Evolutionary conservation across 371 early-diverging fungal species (phyloP).

Genomic region (Fennellomyces sp.): DNA sequence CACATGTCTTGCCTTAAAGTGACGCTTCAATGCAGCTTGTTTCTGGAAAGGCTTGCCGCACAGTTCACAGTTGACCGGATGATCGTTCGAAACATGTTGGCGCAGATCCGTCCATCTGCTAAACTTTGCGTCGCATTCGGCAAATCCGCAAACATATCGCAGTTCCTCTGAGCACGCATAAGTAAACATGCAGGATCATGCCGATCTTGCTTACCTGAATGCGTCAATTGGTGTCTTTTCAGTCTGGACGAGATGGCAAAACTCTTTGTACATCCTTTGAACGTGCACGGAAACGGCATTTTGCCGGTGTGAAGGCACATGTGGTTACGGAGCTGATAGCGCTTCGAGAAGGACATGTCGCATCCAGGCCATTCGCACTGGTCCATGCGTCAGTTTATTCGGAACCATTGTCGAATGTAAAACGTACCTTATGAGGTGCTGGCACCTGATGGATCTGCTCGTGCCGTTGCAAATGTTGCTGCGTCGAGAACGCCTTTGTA

Average conservation of each 20-base stretch:
- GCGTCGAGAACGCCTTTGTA: conserved; percentile 31
- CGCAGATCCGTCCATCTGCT: conserved; percentile 66
- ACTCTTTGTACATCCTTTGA: conserved; percentile 32
- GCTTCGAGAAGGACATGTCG: conserved; percentile 48
- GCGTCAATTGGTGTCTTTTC: conserved; percentile 45
- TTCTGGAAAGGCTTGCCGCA: conserved; percentile 56
- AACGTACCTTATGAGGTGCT: conserved; percentile 38
- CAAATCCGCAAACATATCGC: conserved; percentile 57
- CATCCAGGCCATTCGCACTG: conserved; percentile 50
- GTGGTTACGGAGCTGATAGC: conserved; percentile 60
- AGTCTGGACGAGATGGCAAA: conserved; percentile 48
- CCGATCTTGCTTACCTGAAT: conserved; percentile 12
- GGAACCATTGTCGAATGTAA: not conserved
- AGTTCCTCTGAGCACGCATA: conserved; percentile 29
- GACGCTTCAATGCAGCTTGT: conserved; percentile 34
- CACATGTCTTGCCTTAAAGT: conserved; percentile 45
- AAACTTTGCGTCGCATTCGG: conserved; percentile 49
- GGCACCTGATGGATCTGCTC: conserved; percentile 40
- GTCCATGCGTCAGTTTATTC: not conserved
- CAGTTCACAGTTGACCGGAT: conserved; percentile 48
- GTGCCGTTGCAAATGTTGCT: conserved; percentile 55
- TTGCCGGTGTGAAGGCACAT: conserved; percentile 55
- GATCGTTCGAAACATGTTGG: conserved; percentile 51
- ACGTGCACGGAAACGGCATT: conserved; percentile 7
- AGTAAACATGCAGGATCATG: not conserved